These are phyloP conservation scores for Xylaria sp. DNA, from an alignment of 2,329 filamentous ascomycete species.

Conservation along the genomic window DNA sequence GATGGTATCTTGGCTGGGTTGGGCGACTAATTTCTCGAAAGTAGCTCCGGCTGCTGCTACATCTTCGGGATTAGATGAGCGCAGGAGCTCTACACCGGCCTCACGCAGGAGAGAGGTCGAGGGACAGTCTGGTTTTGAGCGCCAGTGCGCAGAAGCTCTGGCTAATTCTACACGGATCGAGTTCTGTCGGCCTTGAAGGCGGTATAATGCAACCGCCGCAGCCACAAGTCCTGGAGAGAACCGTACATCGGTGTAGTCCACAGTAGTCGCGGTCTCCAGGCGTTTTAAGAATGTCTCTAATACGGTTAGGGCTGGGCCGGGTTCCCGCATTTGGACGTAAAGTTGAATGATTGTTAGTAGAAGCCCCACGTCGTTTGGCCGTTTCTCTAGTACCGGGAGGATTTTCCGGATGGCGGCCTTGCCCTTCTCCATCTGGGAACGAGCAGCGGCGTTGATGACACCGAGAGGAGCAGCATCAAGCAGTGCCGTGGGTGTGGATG, in stretches of 20 bases:
- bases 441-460: constrained; percentile 75
- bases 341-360: constrained; percentile 83
- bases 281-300: constrained; percentile 79
- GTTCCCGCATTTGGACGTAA: constrained; percentile 77
- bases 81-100: constrained; percentile 83
- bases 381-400: constrained; percentile 73
- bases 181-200: constrained; percentile 75
- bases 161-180: constrained; percentile 78
- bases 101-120: constrained; percentile 78
- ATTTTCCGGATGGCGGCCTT: constrained; percentile 77
- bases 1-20: constrained; percentile 73
- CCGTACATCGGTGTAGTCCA: constrained; percentile 73
- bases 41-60: constrained; percentile 77
- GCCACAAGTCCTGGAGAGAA: constrained; percentile 88
- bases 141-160: constrained; percentile 85
- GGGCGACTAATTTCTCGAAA: constrained; percentile 76
- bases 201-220: constrained; percentile 81
- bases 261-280: constrained; percentile 69
- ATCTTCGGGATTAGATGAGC: constrained; percentile 76
- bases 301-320: constrained; percentile 76
- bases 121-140: constrained; percentile 63
- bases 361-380: constrained; percentile 83
- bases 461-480: constrained; percentile 56
- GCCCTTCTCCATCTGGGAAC: constrained; percentile 69
- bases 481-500: constrained; percentile 45